Evolutionary conservation across 2,329 filamentous ascomycete species (phyloP).

Genomic region (Leptographium galeiforme): DNA sequence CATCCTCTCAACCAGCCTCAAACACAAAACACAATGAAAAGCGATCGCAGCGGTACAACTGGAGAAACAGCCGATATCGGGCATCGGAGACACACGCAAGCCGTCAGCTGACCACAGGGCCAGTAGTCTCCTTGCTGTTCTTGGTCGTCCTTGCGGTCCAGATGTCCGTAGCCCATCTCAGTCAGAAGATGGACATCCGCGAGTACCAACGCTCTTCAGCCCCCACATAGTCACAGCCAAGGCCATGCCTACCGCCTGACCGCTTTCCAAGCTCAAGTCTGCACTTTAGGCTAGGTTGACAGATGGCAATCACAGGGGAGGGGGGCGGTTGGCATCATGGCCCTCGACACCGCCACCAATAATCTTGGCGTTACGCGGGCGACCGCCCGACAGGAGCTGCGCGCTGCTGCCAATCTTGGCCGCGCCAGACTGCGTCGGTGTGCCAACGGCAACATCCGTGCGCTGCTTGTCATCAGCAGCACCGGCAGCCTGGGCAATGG

Average conservation of each 20-base stretch:
- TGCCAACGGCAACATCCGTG: slow-evolving; percentile 50
- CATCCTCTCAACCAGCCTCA: not conserved
- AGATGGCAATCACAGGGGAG: slow-evolving; percentile 69
- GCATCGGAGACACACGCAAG: not conserved
- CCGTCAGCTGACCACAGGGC: not conserved
- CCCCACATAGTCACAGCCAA: not conserved
- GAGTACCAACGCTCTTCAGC: not conserved
- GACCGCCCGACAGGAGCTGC: slow-evolving; percentile 56
- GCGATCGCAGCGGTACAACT: not conserved
- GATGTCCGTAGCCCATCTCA: not conserved
- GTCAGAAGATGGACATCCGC: not conserved
- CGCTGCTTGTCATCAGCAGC: slow-evolving; percentile 68
- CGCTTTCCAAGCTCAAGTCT: not conserved
- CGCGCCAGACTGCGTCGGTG: slow-evolving; percentile 37
- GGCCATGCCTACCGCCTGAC: not conserved
- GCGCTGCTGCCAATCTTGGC: slow-evolving; percentile 45
- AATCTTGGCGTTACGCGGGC: slow-evolving; percentile 73
- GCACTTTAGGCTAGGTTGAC: not conserved
- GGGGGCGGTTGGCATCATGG: slow-evolving; percentile 63
- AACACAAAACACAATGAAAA: not conserved
- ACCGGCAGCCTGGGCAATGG: slow-evolving; percentile 71
- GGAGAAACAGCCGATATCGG: not conserved
- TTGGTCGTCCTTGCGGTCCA: not conserved
- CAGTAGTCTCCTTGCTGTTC: not conserved
- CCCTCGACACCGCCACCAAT: slow-evolving; percentile 57